Evolutionary conservation across 2,329 filamentous ascomycete species (phyloP).

Genomic region (Elsinoe arachidis): DNA sequence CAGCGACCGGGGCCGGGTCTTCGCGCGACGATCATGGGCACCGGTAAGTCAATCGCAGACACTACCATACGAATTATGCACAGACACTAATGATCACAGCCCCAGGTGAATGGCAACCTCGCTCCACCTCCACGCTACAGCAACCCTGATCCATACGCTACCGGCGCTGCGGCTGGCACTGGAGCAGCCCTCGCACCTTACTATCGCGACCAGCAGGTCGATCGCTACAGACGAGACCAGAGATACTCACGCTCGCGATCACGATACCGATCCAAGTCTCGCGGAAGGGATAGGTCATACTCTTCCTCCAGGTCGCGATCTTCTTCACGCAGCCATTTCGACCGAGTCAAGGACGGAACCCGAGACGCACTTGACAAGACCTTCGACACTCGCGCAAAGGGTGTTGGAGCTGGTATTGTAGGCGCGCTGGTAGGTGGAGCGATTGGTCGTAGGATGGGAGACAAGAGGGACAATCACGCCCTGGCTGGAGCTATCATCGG

Average conservation of each 20-base stretch:
- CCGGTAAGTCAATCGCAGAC: background rate
- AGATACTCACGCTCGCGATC: constrained; percentile 5
- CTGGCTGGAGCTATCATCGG: constrained; percentile 28
- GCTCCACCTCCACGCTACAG: constrained; percentile 3
- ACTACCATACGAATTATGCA: background rate
- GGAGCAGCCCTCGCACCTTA: constrained; percentile 5
- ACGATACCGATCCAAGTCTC: constrained; percentile 4
- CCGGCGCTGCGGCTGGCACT: background rate
- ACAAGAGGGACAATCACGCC: constrained; percentile 24
- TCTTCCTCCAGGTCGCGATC: constrained; percentile 21
- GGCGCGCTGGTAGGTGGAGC: constrained; percentile 29
- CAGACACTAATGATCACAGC: background rate
- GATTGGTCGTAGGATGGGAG: constrained; percentile 26
- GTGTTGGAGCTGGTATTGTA: constrained; percentile 26
- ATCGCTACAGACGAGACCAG: background rate
- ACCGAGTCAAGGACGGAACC: constrained; percentile 18
- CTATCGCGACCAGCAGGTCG: background rate
- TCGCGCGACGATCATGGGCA: constrained; percentile 1
- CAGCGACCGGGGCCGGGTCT: constrained; percentile 9
- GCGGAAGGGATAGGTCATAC: constrained; percentile 12
- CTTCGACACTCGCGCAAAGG: constrained; percentile 26
- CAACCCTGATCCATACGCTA: constrained; percentile 1
- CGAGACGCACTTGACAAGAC: constrained; percentile 25
- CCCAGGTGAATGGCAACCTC: constrained; percentile 6
- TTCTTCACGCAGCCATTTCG: constrained; percentile 17